Base-by-base conservation (phyloP, 73 alveolate genomes). In the Loxodes magnus region DNA sequence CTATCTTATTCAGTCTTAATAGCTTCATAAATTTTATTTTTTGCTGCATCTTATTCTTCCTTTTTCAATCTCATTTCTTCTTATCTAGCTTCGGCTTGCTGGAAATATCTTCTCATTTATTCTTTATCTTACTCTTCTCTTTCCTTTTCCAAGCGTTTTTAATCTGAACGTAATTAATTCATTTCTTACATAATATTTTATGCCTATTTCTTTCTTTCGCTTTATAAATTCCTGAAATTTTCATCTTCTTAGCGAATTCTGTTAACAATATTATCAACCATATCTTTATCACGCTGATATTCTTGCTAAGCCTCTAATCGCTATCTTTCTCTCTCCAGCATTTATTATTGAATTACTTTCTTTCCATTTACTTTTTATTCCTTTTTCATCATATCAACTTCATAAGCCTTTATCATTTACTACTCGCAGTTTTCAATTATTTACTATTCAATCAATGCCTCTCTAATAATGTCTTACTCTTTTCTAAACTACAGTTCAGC, bases 1-100 rank as follows among this genome's bases (percentile, higher is more conserved):
- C 56, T 23, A 20, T 83, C 92, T 59, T 78, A 88, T 33, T 78
- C 88, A 21, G 74, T 75, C 58, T 77, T 65, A 30, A 82, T 71
- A 53, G 59, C 60, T 23, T 65, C 69, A 71, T 77, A 82, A 31
- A 82, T 82, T 59, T 82, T 71, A 43, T 82, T 88, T 51, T 79
- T 61, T 38, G 74, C 89, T 46, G 67, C 81, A 72, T 82, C 88
- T 41, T 51, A 50, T 15, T 74, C 79, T 2, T 77, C 88, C 55
- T 80, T 78, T 49, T 76, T 65, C 6, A 33, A 56, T 36, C 63
- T 60, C 51, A 71, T 58, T 22, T 78, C 95, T 43, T 52, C 73
- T 63, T 82, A 88, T 57, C 92, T 55, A 58, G 51, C 57, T 42
- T 65, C 82, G 19, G 60, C 29, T 15, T 77, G 74, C 43, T 64